A percentile compares a stretch with the other conserved stretches of the same genome.
Evolutionary conservation across 306 rosid species (phyloP).

Genomic region (Comarum palustre): DNA sequence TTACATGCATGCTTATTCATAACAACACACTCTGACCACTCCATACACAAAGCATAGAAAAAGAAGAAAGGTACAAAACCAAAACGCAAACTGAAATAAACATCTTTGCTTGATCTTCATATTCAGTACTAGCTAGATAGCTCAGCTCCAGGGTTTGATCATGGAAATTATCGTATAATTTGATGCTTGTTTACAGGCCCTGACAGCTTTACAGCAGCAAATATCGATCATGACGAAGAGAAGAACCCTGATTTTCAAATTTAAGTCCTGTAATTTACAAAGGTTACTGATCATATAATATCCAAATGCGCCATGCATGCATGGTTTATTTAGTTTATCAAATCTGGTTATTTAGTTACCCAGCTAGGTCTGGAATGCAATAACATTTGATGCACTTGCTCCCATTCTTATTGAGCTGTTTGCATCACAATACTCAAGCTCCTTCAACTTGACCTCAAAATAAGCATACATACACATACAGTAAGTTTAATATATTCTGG

Average conservation of each 20-base stretch:
- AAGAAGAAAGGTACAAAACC: not conserved
- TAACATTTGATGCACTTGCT: not conserved
- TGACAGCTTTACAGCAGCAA: not conserved
- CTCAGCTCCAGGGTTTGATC: not conserved
- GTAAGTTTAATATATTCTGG: not conserved
- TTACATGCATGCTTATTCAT: not conserved
- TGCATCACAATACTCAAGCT: conserved; percentile 4
- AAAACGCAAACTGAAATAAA: too few relatives aligned
- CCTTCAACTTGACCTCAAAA: conserved; percentile 24
- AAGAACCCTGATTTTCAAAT: not conserved
- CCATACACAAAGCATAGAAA: not conserved
- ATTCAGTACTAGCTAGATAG: not conserved
- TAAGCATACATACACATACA: not conserved
- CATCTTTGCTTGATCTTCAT: not conserved
- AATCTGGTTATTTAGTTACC: not conserved
- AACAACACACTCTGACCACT: not conserved
- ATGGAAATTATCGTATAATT: not conserved
- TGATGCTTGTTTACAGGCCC: not conserved
- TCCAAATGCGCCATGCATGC: not conserved
- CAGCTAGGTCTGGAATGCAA: not conserved
- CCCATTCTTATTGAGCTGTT: not conserved
- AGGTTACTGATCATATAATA: not conserved
- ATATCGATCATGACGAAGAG: not conserved
- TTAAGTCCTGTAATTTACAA: not conserved
- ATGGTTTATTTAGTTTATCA: not conserved